Evolutionary conservation across 2,329 filamentous ascomycete species (phyloP).

Genomic region (Bimuria novae-zelandiae): DNA sequence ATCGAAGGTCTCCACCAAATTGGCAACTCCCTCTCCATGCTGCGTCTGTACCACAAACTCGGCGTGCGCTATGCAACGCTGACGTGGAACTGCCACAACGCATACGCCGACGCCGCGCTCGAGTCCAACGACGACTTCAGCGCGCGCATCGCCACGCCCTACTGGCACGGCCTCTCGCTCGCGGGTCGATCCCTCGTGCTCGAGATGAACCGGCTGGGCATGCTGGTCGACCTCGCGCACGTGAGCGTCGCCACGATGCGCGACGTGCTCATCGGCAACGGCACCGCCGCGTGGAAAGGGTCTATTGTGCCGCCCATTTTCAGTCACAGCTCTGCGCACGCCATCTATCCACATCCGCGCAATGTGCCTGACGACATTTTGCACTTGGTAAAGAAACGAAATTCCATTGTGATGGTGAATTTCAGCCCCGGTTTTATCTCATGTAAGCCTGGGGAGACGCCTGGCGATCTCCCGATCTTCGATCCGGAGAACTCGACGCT

Average conservation of each 20-base stretch:
- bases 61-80: conserved; percentile 88
- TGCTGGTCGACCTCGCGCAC: conserved; percentile 91
- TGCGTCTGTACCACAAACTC: conserved; percentile 75
- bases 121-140: conserved; percentile 53
- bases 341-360: conserved; percentile 82
- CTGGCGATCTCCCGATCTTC: conserved; percentile 69
- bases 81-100: conserved; percentile 93
- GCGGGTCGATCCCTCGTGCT: conserved; percentile 70
- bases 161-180: conserved; percentile 73
- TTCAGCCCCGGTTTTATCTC: conserved; percentile 83
- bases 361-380: conserved; percentile 89
- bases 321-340: conserved; percentile 81
- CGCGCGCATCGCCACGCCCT: conserved; percentile 54
- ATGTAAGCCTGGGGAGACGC: conserved; percentile 64
- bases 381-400: conserved; percentile 71
- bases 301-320: conserved; percentile 85
- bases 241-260: conserved; percentile 80
- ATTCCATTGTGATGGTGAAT: conserved; percentile 88
- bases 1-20: conserved; percentile 83
- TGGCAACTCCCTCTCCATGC: conserved; percentile 76
- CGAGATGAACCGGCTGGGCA: conserved; percentile 94
- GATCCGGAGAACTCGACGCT: conserved; percentile 73
- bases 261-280: conserved; percentile 70
- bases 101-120: conserved; percentile 82
- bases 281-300: conserved; percentile 64